Evolutionary conservation across 208 protist genomes (phyloP).

Genomic region (Acanthamoeba lenticulata): DNA sequence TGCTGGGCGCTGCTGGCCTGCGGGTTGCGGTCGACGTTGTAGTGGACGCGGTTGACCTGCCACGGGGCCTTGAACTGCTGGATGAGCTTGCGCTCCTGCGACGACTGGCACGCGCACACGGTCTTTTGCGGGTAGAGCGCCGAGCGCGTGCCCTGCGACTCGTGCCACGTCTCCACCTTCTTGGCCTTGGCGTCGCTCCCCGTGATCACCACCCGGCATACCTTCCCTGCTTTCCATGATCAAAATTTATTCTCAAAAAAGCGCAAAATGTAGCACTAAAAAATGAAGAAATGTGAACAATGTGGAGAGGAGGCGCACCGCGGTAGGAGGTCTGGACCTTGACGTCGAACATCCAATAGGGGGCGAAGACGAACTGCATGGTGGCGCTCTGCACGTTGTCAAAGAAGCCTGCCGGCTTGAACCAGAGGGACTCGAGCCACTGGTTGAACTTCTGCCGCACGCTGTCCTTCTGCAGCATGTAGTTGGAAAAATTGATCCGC

Average conservation of each 20-base stretch:
- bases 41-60: background rate
- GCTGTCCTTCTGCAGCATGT: slow-evolving; percentile 12
- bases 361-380: slow-evolving; percentile 12
- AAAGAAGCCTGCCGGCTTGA: slow-evolving; percentile 30
- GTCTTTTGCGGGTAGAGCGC: background rate
- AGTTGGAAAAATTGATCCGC: slow-evolving; percentile 42
- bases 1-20: background rate
- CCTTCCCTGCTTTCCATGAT: background rate
- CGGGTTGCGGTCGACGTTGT: background rate
- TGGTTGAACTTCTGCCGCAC: background rate
- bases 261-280: background rate
- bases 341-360: slow-evolving; percentile 51
- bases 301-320: background rate
- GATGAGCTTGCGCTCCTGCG: slow-evolving; percentile 16
- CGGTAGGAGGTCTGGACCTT: slow-evolving; percentile 16
- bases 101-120: background rate
- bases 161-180: slow-evolving; percentile 25
- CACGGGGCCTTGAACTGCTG: slow-evolving; percentile 10
- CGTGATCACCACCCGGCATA: background rate
- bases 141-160: background rate
- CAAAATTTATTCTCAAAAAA: background rate
- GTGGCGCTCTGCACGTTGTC: slow-evolving; percentile 8
- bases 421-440: slow-evolving; percentile 34
- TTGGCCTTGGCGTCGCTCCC: slow-evolving; percentile 25
- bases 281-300: background rate